phyloP scores from a whole-genome alignment of 2,329 filamentous ascomycete species.

The Exophiala bonariae region DNA sequence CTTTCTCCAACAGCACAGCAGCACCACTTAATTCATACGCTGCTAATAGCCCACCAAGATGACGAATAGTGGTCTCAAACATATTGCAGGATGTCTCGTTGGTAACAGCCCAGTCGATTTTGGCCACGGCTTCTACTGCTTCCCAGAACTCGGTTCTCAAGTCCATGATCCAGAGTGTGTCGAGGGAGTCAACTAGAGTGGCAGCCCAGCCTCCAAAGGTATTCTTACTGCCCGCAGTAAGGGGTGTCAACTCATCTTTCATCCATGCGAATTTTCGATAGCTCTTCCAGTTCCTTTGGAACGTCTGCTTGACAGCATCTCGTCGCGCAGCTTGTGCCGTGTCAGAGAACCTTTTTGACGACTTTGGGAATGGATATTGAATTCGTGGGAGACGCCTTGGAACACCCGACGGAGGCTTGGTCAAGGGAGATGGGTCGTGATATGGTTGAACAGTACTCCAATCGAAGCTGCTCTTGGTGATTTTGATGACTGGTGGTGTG shows the following conservation, averaged over 20 bases:
- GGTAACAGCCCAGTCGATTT: conserved; percentile 54
- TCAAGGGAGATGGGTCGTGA: neutral
- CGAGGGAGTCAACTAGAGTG: conserved; percentile 61
- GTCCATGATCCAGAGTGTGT: conserved; percentile 64
- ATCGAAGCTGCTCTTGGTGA: neutral
- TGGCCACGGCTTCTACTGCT: conserved; percentile 52
- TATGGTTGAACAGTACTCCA: neutral
- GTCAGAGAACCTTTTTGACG: neutral
- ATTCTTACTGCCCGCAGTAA: neutral
- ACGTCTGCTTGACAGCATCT: neutral
- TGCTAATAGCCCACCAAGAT: conserved; percentile 54
- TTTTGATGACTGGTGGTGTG: neutral
- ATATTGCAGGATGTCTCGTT: conserved; percentile 41
- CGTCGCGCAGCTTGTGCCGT: neutral
- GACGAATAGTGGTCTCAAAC: conserved; percentile 55
- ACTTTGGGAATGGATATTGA: neutral
- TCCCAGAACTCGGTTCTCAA: conserved; percentile 57
- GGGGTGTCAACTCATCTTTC: conserved; percentile 6
- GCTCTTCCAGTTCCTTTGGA: neutral
- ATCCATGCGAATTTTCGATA: conserved; percentile 12
- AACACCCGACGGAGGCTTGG: neutral
- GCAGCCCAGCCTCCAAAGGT: conserved; percentile 48
- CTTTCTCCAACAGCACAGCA: conserved; percentile 50
- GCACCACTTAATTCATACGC: conserved; percentile 55
- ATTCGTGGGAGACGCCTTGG: neutral